These are phyloP conservation scores for Rutstroemia sp. DNA, from an alignment of 2,329 filamentous ascomycete genomes.

Conservation along the genomic window DNA sequence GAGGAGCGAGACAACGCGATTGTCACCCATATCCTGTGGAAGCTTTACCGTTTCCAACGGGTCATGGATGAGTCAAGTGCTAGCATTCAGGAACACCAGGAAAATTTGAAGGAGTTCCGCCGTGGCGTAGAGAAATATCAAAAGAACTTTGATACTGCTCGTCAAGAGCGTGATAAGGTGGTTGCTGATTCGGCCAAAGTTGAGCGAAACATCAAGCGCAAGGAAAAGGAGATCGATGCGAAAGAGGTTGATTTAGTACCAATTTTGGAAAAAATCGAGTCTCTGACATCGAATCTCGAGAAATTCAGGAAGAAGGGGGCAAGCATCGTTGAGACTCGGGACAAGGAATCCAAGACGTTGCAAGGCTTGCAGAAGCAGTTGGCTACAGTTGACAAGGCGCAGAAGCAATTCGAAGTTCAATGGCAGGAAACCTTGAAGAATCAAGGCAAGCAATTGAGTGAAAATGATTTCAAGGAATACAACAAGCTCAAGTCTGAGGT, in stretches of 20 bases:
- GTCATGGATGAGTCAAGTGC: slow-evolving; percentile 87
- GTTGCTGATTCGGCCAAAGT: slow-evolving; percentile 69
- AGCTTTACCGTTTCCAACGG: slow-evolving; percentile 89
- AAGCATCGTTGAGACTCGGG: slow-evolving; percentile 67
- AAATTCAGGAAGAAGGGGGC: slow-evolving; percentile 61
- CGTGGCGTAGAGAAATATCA: slow-evolving; percentile 84
- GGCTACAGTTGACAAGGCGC: slow-evolving; percentile 78
- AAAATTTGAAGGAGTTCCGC: slow-evolving; percentile 87
- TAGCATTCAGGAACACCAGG: slow-evolving; percentile 87
- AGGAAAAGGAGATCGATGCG: slow-evolving; percentile 82
- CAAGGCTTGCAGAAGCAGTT: slow-evolving; percentile 75
- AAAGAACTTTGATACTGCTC: slow-evolving; percentile 69
- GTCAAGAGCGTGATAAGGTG: slow-evolving; percentile 73
- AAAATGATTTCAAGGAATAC: slow-evolving; percentile 84
- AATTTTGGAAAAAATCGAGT: slow-evolving; percentile 83
- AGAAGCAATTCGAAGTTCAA: slow-evolving; percentile 79
- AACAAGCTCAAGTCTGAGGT: slow-evolving; percentile 78
- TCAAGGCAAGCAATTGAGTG: slow-evolving; percentile 78
- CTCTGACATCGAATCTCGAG: slow-evolving; percentile 64
- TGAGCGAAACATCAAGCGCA: slow-evolving; percentile 78
- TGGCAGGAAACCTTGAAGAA: slow-evolving; percentile 80
- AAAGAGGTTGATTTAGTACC: slow-evolving; percentile 80
- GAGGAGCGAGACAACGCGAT: slow-evolving; percentile 87
- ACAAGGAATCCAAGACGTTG: slow-evolving; percentile 60
- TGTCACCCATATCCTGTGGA: slow-evolving; percentile 92